Conservation (phyloP, 495 filamentous ascomycete species). For the Penicillium tannophilum region DNA sequence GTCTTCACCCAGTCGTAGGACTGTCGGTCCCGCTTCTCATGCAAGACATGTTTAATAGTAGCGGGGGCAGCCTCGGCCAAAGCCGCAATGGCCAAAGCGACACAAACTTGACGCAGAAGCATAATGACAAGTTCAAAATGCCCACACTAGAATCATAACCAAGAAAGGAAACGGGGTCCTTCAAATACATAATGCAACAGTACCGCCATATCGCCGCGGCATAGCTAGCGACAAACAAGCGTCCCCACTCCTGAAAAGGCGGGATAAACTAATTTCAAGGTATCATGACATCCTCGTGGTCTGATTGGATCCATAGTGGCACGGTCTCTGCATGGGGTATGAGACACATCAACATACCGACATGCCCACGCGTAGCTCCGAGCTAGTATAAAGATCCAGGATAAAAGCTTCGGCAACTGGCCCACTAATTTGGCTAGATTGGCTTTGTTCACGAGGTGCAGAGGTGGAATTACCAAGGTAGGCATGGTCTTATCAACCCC, state of each 20-base stretch:
- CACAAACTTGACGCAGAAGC: slow-evolving; percentile 29
- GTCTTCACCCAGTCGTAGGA: slow-evolving; percentile 37
- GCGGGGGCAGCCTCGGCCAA: slow-evolving; percentile 34
- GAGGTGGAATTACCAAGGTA: background rate
- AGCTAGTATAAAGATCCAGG: slow-evolving; percentile 14
- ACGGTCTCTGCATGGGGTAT: slow-evolving; percentile 13
- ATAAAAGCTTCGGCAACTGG: slow-evolving; percentile 10
- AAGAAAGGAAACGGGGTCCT: background rate
- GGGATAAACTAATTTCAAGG: background rate
- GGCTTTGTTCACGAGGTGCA: background rate
- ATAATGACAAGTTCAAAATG: slow-evolving; percentile 12
- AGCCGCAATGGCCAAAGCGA: slow-evolving; percentile 30
- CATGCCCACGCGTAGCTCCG: background rate
- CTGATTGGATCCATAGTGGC: slow-evolving; percentile 13
- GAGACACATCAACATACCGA: slow-evolving; percentile 6
- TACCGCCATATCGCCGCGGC: slow-evolving; percentile 1
- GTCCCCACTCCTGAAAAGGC: slow-evolving; percentile 3
- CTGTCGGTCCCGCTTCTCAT: slow-evolving; percentile 36
- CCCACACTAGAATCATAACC: background rate
- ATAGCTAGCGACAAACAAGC: slow-evolving; percentile 5
- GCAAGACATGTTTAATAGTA: slow-evolving; percentile 41
- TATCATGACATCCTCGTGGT: background rate
- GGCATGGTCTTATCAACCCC: background rate
- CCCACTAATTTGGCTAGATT: slow-evolving; percentile 10
- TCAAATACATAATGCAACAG: slow-evolving; percentile 1